Conservation (phyloP, 176 grass and related monocot species). For the Pontederia crassipes region DNA sequence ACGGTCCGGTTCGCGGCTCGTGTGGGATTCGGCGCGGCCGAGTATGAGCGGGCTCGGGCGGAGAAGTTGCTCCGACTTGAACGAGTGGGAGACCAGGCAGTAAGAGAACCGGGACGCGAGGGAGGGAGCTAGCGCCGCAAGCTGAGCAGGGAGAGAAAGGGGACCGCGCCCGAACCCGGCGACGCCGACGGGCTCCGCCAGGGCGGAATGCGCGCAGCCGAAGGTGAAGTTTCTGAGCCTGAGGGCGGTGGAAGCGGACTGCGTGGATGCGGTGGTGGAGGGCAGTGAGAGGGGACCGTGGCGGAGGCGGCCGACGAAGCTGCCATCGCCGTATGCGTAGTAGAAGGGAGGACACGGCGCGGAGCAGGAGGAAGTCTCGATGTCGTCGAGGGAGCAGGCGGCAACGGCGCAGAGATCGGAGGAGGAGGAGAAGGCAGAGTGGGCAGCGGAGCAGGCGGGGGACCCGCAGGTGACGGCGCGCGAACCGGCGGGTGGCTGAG, state of each 20-base stretch:
- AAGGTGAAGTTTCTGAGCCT: constrained; percentile 67
- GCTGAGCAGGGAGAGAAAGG: constrained; percentile 68
- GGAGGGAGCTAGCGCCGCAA: constrained; percentile 33
- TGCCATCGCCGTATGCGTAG: constrained; percentile 92
- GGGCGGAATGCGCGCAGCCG: constrained; percentile 63
- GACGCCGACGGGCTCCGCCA: constrained; percentile 74
- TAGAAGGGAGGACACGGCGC: constrained; percentile 60
- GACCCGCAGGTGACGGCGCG: constrained; percentile 43
- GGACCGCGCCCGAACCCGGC: constrained; percentile 80
- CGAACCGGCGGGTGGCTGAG: constrained; percentile 28
- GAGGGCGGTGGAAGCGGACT: constrained; percentile 21
- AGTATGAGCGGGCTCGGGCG: constrained; percentile 73
- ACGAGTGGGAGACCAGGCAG: constrained; percentile 86
- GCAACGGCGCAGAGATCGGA: constrained; percentile 76
- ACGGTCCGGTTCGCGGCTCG: constrained; percentile 16
- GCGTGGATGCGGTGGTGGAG: neutral
- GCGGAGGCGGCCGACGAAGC: constrained; percentile 59
- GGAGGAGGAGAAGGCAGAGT: constrained; percentile 35
- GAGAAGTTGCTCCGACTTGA: constrained; percentile 44
- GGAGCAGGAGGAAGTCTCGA: constrained; percentile 60
- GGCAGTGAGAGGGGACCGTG: constrained; percentile 47
- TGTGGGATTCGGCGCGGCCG: constrained; percentile 27
- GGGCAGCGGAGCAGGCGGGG: constrained; percentile 49
- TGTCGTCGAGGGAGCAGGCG: constrained; percentile 53
- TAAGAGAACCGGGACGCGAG: constrained; percentile 76